These are phyloP conservation scores for Micractinium conductrix DNA, from an alignment of 139 green algal genomes.

Conservation along the genomic window DNA sequence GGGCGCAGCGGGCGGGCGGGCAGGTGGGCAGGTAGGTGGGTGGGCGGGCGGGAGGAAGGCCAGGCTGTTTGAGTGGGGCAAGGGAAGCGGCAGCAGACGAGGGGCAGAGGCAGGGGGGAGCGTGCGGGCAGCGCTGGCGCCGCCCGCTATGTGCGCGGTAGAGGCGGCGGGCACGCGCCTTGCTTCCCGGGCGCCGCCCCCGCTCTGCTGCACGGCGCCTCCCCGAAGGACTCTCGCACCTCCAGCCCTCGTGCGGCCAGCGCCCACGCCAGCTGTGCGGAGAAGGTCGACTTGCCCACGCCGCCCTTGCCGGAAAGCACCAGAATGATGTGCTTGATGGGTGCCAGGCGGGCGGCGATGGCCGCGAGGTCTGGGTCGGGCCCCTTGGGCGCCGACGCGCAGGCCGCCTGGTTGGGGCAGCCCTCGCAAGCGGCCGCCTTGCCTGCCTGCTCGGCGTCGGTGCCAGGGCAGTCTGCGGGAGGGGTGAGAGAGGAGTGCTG, in stretches of 20 bases:
- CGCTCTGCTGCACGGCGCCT: too few species aligned
- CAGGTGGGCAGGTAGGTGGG: too few species aligned
- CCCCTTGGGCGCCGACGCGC: conserved; percentile 86
- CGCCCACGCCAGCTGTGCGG: conserved; percentile 91
- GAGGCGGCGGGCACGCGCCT: too few species aligned
- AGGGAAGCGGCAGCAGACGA: too few species aligned
- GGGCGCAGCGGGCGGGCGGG: not conserved
- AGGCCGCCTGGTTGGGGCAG: conserved; percentile 94
- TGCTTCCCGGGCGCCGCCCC: too few species aligned
- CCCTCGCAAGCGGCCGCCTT: conserved; percentile 84
- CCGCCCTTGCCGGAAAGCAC: conserved; percentile 98
- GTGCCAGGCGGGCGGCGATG: conserved; percentile 80
- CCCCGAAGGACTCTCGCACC: conserved; percentile 44
- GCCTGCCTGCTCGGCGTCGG: conserved; percentile 78
- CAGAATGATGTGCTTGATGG: conserved; percentile 91
- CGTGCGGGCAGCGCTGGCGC: too few species aligned
- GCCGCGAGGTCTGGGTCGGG: conserved; percentile 86
- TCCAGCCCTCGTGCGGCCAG: conserved; percentile 75
- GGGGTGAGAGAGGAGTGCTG: not conserved
- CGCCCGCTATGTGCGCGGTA: too few species aligned
- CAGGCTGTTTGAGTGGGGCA: too few species aligned
- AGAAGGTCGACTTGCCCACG: conserved; percentile 97
- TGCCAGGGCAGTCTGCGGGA: conserved; percentile 84
- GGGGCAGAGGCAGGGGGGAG: too few species aligned
- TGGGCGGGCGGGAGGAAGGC: too few species aligned